phyloP scores from a whole-genome alignment of 495 filamentous ascomycete genomes.

The Pyrenula aspistea region DNA sequence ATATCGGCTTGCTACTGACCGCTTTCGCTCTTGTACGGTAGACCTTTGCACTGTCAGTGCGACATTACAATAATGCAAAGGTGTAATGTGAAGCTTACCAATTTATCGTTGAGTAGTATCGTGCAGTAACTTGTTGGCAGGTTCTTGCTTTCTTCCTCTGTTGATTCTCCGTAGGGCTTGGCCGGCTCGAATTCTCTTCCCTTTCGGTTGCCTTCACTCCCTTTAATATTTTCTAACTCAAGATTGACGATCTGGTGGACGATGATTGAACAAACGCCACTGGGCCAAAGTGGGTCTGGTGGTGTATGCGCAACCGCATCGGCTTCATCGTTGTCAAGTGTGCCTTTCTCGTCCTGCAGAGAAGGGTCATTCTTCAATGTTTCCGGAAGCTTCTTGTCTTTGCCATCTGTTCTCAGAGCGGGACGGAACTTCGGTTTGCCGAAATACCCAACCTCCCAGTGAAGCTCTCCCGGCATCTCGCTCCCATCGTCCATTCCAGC shows the following conservation, averaged over 20 bases:
- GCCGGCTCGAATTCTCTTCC: slow-evolving; percentile 85
- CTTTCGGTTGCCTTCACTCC: slow-evolving; percentile 54
- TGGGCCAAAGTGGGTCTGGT: slow-evolving; percentile 88
- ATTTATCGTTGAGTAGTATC: slow-evolving; percentile 64
- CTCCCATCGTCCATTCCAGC: slow-evolving; percentile 68
- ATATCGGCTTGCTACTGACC: slow-evolving; percentile 86
- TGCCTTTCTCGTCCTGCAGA: slow-evolving; percentile 81
- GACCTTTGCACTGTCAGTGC: slow-evolving; percentile 24
- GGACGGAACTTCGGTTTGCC: slow-evolving; percentile 74
- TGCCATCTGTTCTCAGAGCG: slow-evolving; percentile 75
- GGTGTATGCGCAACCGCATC: slow-evolving; percentile 82
- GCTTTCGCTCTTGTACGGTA: slow-evolving; percentile 89
- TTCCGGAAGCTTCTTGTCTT: slow-evolving; percentile 62
- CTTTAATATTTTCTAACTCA: slow-evolving; percentile 71
- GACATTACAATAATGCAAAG: too few relatives aligned
- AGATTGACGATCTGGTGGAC: slow-evolving; percentile 94
- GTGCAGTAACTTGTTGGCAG: slow-evolving; percentile 88
- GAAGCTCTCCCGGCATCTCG: slow-evolving; percentile 82
- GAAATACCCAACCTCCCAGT: slow-evolving; percentile 95
- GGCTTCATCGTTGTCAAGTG: slow-evolving; percentile 60
- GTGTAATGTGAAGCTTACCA: background rate
- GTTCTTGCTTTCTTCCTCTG: slow-evolving; percentile 61
- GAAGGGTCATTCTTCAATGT: slow-evolving; percentile 59
- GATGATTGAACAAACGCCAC: slow-evolving; percentile 69
- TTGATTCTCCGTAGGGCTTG: slow-evolving; percentile 65